Base-by-base conservation (phyloP, 306 rosid species). In the Morella rubra region DNA sequence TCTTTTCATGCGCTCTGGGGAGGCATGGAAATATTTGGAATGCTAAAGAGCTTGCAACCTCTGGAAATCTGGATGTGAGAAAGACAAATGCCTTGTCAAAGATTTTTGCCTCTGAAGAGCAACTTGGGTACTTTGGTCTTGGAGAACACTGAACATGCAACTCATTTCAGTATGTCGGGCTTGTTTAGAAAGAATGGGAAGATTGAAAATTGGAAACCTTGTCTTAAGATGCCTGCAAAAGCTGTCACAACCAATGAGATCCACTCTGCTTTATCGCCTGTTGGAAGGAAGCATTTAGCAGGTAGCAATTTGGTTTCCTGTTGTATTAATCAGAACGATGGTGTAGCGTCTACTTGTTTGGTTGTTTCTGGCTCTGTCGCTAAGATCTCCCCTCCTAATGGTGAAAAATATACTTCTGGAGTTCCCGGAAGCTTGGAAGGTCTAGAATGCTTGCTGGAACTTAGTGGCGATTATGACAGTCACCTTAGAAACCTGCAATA, bases 391-490 rank as follows among this genome's bases (percentile, higher is more conserved):
- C 61, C 79, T 82, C 20, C n/a, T 55, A 76, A 77, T 71, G 51
- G 67, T 73, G 84, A 82, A 71, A 72, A 69, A 77, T 80, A 61
- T 74, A 45, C 46, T 24, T 44, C 50, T 62, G 76, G 80, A 50
- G 79, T 75, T 78, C 76, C 85, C 66, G 71, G 77, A 62, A 80
- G 71, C 68, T 61, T 79, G 77, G 89, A 88, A 80, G 72, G 82
- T 79, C 61, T 86, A 10, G 80, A 81, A 74, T 69, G 80, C 37
- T 76, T 91, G 77, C 87, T 90, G 86, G 93, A 90, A 73, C 97
- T 91, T 70, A 79, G 84, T 78, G 97, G 94, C 53, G 91, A 91
- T 82, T 86, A 88, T 78, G 91, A 90, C 65, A 88, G 80, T 80
- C 86, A 87, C 82, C 51, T 82, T 51, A 79, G 80, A 76, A 91